Evolutionary conservation across 164 flowering plant genomes (phyloP).

Genomic region (Saururus chinensis): DNA sequence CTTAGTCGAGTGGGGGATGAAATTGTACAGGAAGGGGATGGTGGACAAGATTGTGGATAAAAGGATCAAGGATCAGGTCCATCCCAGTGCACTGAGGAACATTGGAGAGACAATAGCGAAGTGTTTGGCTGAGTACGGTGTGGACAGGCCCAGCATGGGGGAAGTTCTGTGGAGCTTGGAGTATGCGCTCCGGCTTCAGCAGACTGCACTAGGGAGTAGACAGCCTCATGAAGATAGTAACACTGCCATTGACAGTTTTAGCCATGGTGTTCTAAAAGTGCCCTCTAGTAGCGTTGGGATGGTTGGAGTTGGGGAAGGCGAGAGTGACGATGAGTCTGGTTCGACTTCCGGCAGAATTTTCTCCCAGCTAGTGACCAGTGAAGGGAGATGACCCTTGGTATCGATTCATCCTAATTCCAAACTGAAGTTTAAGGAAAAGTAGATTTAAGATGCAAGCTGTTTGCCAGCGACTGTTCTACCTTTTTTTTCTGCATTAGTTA

Average conservation of each 20-base stretch:
- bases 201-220: neutral
- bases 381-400: neutral
- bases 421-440: too few relatives aligned
- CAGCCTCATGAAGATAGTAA: neutral
- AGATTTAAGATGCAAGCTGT: too few relatives aligned
- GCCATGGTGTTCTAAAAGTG: neutral
- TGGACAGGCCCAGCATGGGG: neutral
- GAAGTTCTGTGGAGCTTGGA: conserved; percentile 4
- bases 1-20: neutral
- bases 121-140: neutral
- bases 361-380: neutral
- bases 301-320: neutral
- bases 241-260: neutral
- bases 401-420: too few relatives aligned
- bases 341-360: neutral
- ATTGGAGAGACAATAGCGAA: neutral
- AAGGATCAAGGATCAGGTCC: neutral
- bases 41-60: neutral
- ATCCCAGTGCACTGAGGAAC: neutral
- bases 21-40: neutral
- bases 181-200: neutral
- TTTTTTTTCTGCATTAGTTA: too few relatives aligned
- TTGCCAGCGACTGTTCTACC: too few relatives aligned
- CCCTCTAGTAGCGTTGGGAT: neutral
- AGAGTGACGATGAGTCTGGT: neutral